Evolutionary conservation across 805 yeast species (phyloP).

Genomic region (Lachancea sp.): DNA sequence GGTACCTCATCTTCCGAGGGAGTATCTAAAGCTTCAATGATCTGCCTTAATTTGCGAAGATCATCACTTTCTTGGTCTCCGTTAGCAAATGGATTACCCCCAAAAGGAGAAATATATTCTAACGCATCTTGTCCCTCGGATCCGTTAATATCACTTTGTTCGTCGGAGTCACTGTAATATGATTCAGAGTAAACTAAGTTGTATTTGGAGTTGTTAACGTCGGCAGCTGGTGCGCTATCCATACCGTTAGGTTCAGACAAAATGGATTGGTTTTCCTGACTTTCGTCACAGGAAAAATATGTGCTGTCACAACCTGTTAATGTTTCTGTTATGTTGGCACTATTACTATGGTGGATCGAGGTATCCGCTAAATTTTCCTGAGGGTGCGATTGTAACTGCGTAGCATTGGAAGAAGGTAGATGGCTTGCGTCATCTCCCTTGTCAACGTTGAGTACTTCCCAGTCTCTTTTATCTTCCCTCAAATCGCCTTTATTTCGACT

Average conservation of each 20-base stretch:
- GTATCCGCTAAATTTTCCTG: neutral
- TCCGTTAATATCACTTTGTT: neutral
- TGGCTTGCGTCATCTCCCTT: neutral
- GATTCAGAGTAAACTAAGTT: constrained; percentile 3
- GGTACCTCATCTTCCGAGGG: neutral
- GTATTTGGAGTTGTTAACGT: neutral
- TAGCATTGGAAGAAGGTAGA: neutral
- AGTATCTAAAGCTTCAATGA: neutral
- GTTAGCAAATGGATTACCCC: constrained; percentile 1
- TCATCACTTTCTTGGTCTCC: neutral
- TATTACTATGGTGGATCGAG: neutral
- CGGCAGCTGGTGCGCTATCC: neutral
- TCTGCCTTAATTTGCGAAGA: neutral
- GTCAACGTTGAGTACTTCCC: neutral
- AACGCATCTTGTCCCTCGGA: neutral
- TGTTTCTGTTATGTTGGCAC: neutral
- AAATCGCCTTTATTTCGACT: neutral
- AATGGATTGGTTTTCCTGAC: neutral
- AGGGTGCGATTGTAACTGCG: neutral
- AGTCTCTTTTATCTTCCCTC: neutral
- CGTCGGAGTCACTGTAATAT: constrained; percentile 5
- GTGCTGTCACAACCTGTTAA: neutral
- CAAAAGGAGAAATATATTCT: constrained; percentile 6
- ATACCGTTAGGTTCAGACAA: neutral
- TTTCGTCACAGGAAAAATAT: neutral